phyloP scores from a whole-genome alignment of 805 yeast genomes.

The Cyberlindnera maritima region DNA sequence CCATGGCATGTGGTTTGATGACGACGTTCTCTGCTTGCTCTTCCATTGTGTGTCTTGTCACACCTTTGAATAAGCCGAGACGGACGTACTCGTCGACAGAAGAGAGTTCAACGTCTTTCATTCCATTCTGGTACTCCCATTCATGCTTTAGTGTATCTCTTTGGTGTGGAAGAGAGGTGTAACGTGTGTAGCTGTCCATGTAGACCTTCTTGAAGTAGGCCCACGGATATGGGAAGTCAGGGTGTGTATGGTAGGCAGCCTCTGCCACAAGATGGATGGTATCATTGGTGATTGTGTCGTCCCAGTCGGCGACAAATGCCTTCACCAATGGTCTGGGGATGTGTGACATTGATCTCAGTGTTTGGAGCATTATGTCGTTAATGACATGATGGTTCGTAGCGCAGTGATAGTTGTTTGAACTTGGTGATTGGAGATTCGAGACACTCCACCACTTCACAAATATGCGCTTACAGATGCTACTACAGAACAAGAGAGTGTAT shows the following conservation, averaged over 20 bases:
- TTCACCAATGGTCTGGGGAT: conserved; percentile 1
- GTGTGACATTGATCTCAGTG: neutral
- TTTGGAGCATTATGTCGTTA: neutral
- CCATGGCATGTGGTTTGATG: conserved; percentile 34
- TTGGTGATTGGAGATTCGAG: neutral
- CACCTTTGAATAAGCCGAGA: conserved; percentile 40
- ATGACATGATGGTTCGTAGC: neutral
- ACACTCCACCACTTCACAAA: neutral
- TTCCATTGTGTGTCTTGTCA: conserved; percentile 32
- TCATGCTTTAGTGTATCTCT: conserved; percentile 40
- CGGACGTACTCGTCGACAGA: conserved; percentile 44
- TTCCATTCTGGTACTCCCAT: conserved; percentile 41
- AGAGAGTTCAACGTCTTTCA: conserved; percentile 44
- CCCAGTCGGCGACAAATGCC: conserved; percentile 56
- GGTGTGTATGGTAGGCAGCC: conserved; percentile 41
- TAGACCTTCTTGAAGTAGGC: conserved; percentile 44
- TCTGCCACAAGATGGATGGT: conserved; percentile 51
- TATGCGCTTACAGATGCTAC: neutral
- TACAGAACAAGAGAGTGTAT: neutral
- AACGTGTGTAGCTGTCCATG: conserved; percentile 34
- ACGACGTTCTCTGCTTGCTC: conserved; percentile 36
- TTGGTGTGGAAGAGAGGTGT: conserved; percentile 29
- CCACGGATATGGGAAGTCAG: conserved; percentile 38
- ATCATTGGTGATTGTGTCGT: conserved; percentile 62
- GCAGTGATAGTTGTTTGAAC: too few relatives aligned